Conservation (phyloP, 495 filamentous ascomycete species). For the Umbilicaria muhlenbergii region DNA sequence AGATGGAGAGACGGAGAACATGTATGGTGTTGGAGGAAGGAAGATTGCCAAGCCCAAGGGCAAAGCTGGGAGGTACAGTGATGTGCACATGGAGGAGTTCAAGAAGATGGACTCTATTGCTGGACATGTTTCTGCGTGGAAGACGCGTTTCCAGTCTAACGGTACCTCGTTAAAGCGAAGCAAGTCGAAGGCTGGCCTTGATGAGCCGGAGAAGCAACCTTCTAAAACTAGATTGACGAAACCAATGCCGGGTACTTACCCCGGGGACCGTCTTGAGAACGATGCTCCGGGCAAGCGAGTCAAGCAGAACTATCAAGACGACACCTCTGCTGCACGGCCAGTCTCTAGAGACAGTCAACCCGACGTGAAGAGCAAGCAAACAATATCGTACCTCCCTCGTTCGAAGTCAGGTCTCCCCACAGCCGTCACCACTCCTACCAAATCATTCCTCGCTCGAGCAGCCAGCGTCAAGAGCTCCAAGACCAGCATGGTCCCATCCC, state of each 20-base stretch:
- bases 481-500: constrained; percentile 37
- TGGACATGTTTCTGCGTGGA: constrained; percentile 64
- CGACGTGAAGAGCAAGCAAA: constrained; percentile 22
- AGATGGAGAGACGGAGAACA: constrained; percentile 20
- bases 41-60: constrained; percentile 68
- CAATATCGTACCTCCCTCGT: constrained; percentile 25
- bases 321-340: constrained; percentile 39
- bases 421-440: constrained; percentile 62
- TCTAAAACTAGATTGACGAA: constrained; percentile 21
- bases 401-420: constrained; percentile 20
- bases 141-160: constrained; percentile 42
- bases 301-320: constrained; percentile 42
- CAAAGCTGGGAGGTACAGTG: constrained; percentile 60
- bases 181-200: constrained; percentile 58
- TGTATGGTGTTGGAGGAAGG: constrained; percentile 30
- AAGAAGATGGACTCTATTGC: constrained; percentile 95
- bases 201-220: constrained; percentile 32
- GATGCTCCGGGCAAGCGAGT: constrained; percentile 43
- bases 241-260: constrained; percentile 9
- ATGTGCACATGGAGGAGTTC: constrained; percentile 72
- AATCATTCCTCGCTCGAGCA: constrained; percentile 54
- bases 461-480: constrained; percentile 41
- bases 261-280: constrained; percentile 16
- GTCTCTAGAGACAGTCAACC: constrained; percentile 31
- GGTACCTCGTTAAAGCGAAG: constrained; percentile 51